These are phyloP conservation scores for Neophaeococcomyces mojaviensis DNA, from an alignment of 2,329 filamentous ascomycete species.

Conservation along the genomic window DNA sequence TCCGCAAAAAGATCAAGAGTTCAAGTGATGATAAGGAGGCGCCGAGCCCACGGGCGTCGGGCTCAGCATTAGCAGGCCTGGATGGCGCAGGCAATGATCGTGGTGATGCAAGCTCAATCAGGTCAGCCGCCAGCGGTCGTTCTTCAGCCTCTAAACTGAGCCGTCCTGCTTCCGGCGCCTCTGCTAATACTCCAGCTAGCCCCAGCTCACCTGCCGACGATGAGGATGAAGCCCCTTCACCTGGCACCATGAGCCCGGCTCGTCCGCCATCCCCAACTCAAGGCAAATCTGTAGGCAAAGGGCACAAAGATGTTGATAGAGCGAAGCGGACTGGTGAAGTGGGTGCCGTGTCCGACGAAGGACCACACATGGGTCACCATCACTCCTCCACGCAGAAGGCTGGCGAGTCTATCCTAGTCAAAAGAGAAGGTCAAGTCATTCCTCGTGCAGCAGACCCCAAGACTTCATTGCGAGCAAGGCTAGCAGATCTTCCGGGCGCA, in stretches of 20 bases:
- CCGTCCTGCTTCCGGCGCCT: constrained; percentile 13
- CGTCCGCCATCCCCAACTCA: constrained; percentile 82
- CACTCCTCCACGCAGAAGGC: constrained; percentile 59
- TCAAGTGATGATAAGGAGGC: constrained; percentile 48
- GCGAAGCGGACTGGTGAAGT: constrained; percentile 85
- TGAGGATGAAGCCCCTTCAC: constrained; percentile 40
- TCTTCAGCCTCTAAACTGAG: constrained; percentile 27
- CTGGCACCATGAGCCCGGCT: constrained; percentile 44
- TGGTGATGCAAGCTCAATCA: constrained; percentile 67
- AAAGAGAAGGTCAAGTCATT: constrained; percentile 64
- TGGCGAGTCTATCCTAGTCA: constrained; percentile 82
- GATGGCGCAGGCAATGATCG: constrained; percentile 54
- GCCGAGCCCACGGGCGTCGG: constrained; percentile 70
- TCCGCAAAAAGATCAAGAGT: constrained; percentile 71
- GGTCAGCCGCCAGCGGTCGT: constrained; percentile 54
- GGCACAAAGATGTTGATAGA: constrained; percentile 68
- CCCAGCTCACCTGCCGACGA: constrained; percentile 26
- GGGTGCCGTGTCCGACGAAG: constrained; percentile 86
- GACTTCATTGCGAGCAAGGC: constrained; percentile 26
- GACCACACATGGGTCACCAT: constrained; percentile 58
- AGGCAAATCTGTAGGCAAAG: constrained; percentile 63
- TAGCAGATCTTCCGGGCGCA: constrained; percentile 29
- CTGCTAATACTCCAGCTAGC: constrained; percentile 31
- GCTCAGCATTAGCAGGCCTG: constrained; percentile 53
- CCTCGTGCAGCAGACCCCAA: constrained; percentile 47